A percentile compares a stretch with the other conserved stretches of the same genome.
phyloP scores from a whole-genome alignment of 1,284 basidiomycete genomes.

The Apiotrichum domesticum region DNA sequence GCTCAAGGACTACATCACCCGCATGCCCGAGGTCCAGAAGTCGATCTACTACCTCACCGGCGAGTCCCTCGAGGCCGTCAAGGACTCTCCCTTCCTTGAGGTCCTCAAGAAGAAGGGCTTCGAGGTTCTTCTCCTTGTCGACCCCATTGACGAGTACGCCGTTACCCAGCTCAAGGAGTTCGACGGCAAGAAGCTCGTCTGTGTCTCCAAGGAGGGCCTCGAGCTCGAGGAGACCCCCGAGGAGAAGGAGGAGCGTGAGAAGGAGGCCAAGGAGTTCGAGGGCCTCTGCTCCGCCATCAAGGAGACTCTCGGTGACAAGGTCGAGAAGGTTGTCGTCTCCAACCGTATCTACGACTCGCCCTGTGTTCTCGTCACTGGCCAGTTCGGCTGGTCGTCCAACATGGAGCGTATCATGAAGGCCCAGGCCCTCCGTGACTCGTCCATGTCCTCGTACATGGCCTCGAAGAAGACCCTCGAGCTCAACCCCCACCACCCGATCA shows the following conservation, averaged over 20 bases:
- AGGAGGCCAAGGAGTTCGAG: constrained; percentile 75
- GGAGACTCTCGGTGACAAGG: constrained; percentile 98
- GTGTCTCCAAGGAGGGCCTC: constrained; percentile 97
- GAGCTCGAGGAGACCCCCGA: constrained; percentile 99
- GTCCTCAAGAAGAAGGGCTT: constrained; percentile 99
- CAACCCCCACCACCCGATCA: constrained; percentile 88
- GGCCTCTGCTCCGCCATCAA: constrained; percentile 89
- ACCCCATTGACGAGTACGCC: constrained; percentile 97
- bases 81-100: constrained; percentile 98
- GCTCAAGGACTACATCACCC: constrained; percentile 98
- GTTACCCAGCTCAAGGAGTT: constrained; percentile 99
- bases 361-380: constrained; percentile 94
- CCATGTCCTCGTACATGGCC: constrained; percentile 99
- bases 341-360: constrained; percentile 97
- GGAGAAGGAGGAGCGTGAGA: constrained; percentile 89
- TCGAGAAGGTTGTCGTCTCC: constrained; percentile 98
- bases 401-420: constrained; percentile 99
- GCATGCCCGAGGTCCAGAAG: constrained; percentile 99
- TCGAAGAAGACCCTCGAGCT: constrained; percentile 99
- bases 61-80: constrained; percentile 85
- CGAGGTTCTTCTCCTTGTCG: constrained; percentile 93
- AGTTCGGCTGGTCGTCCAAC: constrained; percentile 99
- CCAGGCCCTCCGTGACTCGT: constrained; percentile 95
- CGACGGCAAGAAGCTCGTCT: constrained; percentile 95
- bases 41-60: constrained; percentile 99